phyloP scores from a whole-genome alignment of 352 stramenopile species.

The Globisporangium ultimum region DNA sequence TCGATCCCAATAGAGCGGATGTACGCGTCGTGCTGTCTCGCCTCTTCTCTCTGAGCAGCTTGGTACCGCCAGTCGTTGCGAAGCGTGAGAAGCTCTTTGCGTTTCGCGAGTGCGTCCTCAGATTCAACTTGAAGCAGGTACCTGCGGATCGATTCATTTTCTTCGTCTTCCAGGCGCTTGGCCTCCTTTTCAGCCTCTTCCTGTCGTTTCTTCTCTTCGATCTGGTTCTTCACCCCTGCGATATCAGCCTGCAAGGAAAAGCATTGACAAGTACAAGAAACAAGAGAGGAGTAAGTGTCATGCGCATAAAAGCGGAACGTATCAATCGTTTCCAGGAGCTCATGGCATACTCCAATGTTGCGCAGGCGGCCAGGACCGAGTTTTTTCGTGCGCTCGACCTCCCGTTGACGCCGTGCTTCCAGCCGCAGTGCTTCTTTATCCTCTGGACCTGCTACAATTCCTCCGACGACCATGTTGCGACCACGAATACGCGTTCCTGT shows the following conservation, averaged over 20 bases:
- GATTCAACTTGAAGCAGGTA: conserved; percentile 80
- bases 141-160: conserved; percentile 60
- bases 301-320: neutral
- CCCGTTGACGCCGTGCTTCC: conserved; percentile 56
- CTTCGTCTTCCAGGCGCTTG: conserved; percentile 43
- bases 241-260: conserved; percentile 52
- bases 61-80: conserved; percentile 66
- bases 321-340: too few species aligned
- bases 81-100: conserved; percentile 59
- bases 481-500: neutral
- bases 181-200: conserved; percentile 36
- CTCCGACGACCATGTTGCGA: conserved; percentile 13
- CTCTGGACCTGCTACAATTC: conserved; percentile 15
- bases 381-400: conserved; percentile 69
- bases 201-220: conserved; percentile 62
- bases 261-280: neutral
- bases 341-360: conserved; percentile 50
- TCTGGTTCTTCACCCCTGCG: conserved; percentile 67
- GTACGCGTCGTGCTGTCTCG: conserved; percentile 23
- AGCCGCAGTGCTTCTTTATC: conserved; percentile 50
- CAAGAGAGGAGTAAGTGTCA: conserved; percentile 2
- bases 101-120: conserved; percentile 55
- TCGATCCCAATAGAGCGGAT: conserved; percentile 42
- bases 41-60: conserved; percentile 21
- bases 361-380: conserved; percentile 58